phyloP scores from a whole-genome alignment of 768 basidiomycete genomes.

The Chlorophyllum brunneum region DNA sequence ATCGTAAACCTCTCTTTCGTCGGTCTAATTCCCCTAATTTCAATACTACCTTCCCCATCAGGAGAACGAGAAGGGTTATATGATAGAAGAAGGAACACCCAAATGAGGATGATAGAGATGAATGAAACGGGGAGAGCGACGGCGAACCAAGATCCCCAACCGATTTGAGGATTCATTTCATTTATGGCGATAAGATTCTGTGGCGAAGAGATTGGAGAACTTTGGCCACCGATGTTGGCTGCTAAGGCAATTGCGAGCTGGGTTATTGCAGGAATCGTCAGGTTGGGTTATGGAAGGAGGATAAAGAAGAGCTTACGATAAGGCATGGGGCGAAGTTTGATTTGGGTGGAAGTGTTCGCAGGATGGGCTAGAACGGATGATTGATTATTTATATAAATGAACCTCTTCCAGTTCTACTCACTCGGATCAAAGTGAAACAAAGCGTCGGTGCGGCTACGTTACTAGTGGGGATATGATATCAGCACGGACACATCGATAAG shows the following conservation, averaged over 20 bases:
- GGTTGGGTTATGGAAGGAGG: not conserved
- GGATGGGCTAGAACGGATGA: slow-evolving; percentile 66
- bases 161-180: slow-evolving; percentile 81
- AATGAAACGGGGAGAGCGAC: slow-evolving; percentile 90
- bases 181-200: slow-evolving; percentile 93
- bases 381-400: not conserved
- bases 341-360: slow-evolving; percentile 84
- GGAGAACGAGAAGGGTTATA: slow-evolving; percentile 74
- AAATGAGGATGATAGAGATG: slow-evolving; percentile 85
- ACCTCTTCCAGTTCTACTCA: slow-evolving; percentile 35
- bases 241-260: slow-evolving; percentile 97
- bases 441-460: slow-evolving; percentile 98
- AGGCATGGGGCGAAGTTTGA: slow-evolving; percentile 87
- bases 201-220: slow-evolving; percentile 95
- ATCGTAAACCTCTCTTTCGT: slow-evolving; percentile 75
- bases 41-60: slow-evolving; percentile 71
- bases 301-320: slow-evolving; percentile 58
- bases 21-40: slow-evolving; percentile 81
- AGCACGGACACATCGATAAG: slow-evolving; percentile 8
- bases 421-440: slow-evolving; percentile 93
- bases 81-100: slow-evolving; percentile 80
- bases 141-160: slow-evolving; percentile 92
- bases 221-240: slow-evolving; percentile 96
- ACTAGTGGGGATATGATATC: slow-evolving; percentile 32
- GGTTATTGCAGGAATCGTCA: not conserved